Percentiles rank a stretch among this genome's conserved stretches.
Conservation (phyloP, 2,329 filamentous ascomycete genomes). For the Chrysosporium queenslandicum region DNA sequence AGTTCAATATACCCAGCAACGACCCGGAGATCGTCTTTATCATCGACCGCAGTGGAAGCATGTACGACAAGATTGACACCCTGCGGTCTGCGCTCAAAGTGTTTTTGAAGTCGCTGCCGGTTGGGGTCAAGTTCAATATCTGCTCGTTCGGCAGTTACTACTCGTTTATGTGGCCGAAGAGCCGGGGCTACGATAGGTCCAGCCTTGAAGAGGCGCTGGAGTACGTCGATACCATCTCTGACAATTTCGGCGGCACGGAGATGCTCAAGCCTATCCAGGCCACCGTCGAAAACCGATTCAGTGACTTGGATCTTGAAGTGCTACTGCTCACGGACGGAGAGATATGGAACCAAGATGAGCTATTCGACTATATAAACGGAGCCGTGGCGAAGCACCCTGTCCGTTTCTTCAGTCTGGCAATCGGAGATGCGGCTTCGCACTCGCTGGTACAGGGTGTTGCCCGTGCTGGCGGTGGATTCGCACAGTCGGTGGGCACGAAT, state of each 20-base stretch:
- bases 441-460: conserved; percentile 51
- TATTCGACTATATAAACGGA: conserved; percentile 5
- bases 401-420: conserved; percentile 47
- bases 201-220: conserved; percentile 37
- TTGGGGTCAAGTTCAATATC: conserved; percentile 21
- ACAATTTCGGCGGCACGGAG: conserved; percentile 20
- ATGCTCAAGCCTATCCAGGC: conserved; percentile 35
- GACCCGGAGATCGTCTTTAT: conserved; percentile 12
- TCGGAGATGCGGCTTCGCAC: conserved; percentile 46
- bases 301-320: conserved; percentile 27
- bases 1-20: conserved; percentile 6
- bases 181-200: conserved; percentile 36
- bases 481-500: conserved; percentile 50
- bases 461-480: conserved; percentile 46
- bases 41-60: conserved; percentile 11
- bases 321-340: conserved; percentile 14
- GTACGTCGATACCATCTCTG: conserved; percentile 36
- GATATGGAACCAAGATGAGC: conserved; percentile 8
- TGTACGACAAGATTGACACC: conserved; percentile 5
- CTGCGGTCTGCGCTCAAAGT: conserved; percentile 7
- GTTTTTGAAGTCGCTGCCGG: conserved; percentile 11
- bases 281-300: conserved; percentile 39
- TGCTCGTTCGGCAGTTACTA: conserved; percentile 10
- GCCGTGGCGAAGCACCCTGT: conserved; percentile 34
- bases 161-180: conserved; percentile 8